A percentile compares a stretch with the other conserved stretches of the same genome.
Evolutionary conservation across 2,329 filamentous ascomycete species (phyloP).

Genomic region (Tothia fuscella): DNA sequence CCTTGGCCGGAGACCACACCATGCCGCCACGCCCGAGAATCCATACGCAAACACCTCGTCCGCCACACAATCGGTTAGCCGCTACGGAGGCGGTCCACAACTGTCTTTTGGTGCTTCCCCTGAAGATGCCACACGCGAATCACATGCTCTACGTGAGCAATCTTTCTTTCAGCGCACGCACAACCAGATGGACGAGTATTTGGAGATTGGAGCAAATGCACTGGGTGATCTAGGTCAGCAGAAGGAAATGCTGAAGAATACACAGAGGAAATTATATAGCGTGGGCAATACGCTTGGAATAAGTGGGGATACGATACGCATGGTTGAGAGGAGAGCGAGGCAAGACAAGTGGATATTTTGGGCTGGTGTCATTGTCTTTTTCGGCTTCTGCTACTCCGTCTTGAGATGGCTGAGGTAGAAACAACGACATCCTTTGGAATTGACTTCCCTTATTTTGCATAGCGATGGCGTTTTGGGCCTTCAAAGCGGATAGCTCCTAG

Average conservation of each 20-base stretch:
- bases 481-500: too few relatives aligned
- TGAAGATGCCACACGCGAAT: conserved; percentile 56
- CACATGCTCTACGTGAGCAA: conserved; percentile 79
- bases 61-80: conserved; percentile 14
- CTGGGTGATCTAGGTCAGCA: conserved; percentile 80
- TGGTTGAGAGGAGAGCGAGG: conserved; percentile 81
- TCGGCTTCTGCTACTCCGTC: conserved; percentile 84
- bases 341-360: conserved; percentile 99
- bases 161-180: conserved; percentile 76
- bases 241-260: conserved; percentile 88
- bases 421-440: too few relatives aligned
- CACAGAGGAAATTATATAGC: conserved; percentile 79
- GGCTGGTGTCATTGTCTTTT: conserved; percentile 74
- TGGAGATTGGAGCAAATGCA: conserved; percentile 82
- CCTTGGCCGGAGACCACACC: conserved; percentile 70
- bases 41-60: conserved; percentile 63
- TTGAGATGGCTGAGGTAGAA: conserved; percentile 64
- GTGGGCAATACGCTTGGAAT: conserved; percentile 90
- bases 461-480: too few relatives aligned
- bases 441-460: too few relatives aligned
- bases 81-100: conserved; percentile 3
- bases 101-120: conserved; percentile 20
- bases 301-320: conserved; percentile 90
- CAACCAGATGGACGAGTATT: conserved; percentile 80
- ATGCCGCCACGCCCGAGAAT: conserved; percentile 75